A percentile compares a stretch with the other conserved stretches of the same genome.
phyloP scores from a whole-genome alignment of 2,329 filamentous ascomycete species.

The Cytospora schulzeri region DNA sequence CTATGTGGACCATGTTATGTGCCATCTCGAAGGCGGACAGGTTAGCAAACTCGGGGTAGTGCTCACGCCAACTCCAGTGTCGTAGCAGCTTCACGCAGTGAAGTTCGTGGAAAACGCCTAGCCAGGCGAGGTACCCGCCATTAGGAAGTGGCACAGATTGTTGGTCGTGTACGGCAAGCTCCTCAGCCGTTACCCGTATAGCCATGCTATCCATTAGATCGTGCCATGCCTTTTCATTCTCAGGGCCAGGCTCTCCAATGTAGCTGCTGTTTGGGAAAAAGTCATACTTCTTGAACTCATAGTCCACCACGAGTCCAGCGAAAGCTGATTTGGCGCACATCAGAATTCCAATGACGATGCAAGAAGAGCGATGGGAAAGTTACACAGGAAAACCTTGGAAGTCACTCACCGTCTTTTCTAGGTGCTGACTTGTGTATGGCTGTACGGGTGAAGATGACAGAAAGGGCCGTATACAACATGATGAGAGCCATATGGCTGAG shows the following conservation, averaged over 20 bases:
- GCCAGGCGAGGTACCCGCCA: constrained; percentile 33
- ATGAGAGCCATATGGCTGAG: too few species aligned
- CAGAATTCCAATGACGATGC: too few species aligned
- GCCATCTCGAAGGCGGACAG: background rate
- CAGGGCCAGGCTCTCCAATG: background rate
- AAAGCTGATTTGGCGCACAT: background rate
- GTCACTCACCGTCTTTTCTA: background rate
- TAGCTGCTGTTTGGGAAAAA: background rate
- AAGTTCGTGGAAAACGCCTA: constrained; percentile 38
- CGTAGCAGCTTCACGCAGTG: constrained; percentile 39
- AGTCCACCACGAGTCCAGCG: background rate
- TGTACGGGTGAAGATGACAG: too few species aligned
- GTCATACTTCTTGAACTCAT: background rate
- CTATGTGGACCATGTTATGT: constrained; percentile 10
- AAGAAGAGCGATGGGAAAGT: background rate
- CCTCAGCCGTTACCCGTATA: background rate
- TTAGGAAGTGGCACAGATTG: background rate
- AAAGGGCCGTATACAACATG: too few species aligned
- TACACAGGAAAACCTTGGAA: background rate
- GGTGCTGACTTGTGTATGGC: background rate
- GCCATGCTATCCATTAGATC: background rate
- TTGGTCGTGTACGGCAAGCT: background rate
- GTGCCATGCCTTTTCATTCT: background rate
- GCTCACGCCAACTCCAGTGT: background rate
- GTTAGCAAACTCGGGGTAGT: background rate